phyloP scores from a whole-genome alignment of 2,329 filamentous ascomycete species.

The Colletotrichum paranaense region DNA sequence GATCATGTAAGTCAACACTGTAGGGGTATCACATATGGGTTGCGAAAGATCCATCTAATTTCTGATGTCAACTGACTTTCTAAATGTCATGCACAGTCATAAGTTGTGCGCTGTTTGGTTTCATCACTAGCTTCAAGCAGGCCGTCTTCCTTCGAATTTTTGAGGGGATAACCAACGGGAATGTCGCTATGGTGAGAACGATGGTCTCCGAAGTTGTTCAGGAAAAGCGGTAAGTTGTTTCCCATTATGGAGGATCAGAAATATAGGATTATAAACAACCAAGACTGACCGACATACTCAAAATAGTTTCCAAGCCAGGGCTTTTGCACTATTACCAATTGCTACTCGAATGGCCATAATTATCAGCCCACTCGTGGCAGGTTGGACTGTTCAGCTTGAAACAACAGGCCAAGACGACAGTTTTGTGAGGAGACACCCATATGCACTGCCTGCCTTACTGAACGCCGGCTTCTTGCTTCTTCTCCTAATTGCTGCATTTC shows the following conservation, averaged over 20 bases:
- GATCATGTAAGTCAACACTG: not conserved
- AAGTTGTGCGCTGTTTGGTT: slow-evolving; percentile 11
- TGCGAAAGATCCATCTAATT: no score
- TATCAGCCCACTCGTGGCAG: not conserved
- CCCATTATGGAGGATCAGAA: not conserved
- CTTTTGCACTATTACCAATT: not conserved
- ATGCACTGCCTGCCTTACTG: not conserved
- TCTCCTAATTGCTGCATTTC: not conserved
- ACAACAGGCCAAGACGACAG: not conserved
- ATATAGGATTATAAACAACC: no score
- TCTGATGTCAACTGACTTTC: no score
- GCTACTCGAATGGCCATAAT: not conserved
- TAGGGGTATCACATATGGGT: not conserved
- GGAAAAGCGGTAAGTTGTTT: not conserved
- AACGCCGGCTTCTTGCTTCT: not conserved
- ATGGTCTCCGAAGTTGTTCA: slow-evolving; percentile 25
- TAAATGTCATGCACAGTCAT: not conserved
- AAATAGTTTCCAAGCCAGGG: not conserved
- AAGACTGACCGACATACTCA: no score
- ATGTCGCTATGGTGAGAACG: slow-evolving; percentile 8
- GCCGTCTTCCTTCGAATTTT: slow-evolving; percentile 3
- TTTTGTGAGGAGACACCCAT: not conserved
- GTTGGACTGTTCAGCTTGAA: not conserved
- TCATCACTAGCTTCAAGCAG: slow-evolving; percentile 26
- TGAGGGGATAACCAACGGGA: slow-evolving; percentile 16